Base-by-base conservation (phyloP, 2,329 filamentous ascomycete species). In the Tolypocladium tundrense region DNA sequence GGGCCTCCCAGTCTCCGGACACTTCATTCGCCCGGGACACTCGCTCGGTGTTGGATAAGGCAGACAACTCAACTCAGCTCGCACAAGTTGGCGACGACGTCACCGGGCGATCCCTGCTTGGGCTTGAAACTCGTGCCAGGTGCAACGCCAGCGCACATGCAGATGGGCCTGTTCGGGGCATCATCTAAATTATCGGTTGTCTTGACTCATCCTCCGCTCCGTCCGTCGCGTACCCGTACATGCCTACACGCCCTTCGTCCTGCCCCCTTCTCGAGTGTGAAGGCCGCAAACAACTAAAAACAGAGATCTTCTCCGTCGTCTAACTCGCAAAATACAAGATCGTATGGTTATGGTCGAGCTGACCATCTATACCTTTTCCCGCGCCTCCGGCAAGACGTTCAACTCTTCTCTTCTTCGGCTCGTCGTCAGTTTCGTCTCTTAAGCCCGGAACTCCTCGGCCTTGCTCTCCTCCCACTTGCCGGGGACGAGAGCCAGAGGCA, bases 401-500 rank as follows among this genome's bases (percentile, higher is more conserved):
- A 43, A 48, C 19, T 55, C 54, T 55, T 58, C 57, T 37, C 42
- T 54, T 31, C 19, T 21, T 37, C 27, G 35, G 19, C 24, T 13
- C 39, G 35, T 41, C 53, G 53, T 45, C 31, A 51, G 50, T 57
- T 13, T 42, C 2, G 50, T 33, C 43, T 13, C 65, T 74, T 80
- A 85, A 70, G 67, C 79, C 69, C 76, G 75, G 76, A 86, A 87
- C 75, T 87, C 84, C 73, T 81, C 74, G 56, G 80, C 73, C 55
- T 79, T 80, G 74, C 80, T 82, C 72, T 80, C 77, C 73, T 85
- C 83, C 77, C 81, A 83, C 73, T 79, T 82, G 65, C 84, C 84
- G 40, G 83, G 82, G 62, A 87, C 66, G 52, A 97, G 87, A 53
- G 93, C 94, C 72, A 97, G 79, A 58, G 94, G 93, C 65, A 99